phyloP scores from a whole-genome alignment of 1,284 basidiomycete genomes.

The Anthracocystis panici-leucophaei region DNA sequence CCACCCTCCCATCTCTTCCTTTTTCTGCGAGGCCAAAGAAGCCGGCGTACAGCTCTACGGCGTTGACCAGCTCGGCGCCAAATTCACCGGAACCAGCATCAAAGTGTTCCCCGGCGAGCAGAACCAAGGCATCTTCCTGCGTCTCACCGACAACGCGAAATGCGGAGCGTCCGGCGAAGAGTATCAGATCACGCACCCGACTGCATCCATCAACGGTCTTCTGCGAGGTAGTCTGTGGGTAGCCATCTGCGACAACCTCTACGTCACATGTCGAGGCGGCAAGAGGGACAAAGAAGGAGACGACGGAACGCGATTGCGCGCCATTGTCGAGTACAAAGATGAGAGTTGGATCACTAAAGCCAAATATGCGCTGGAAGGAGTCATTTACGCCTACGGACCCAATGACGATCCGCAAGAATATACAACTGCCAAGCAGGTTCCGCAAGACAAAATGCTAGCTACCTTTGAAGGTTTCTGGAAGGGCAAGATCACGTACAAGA shows the following conservation, averaged over 20 bases:
- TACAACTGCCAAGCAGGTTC: conserved; percentile 91
- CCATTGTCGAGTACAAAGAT: conserved; percentile 94
- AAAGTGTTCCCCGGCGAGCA: conserved; percentile 75
- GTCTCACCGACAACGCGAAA: conserved; percentile 54
- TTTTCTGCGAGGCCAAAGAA: conserved; percentile 70
- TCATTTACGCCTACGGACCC: conserved; percentile 81
- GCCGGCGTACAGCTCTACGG: conserved; percentile 62
- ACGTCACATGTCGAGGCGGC: conserved; percentile 83
- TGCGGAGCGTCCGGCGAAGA: conserved; percentile 59
- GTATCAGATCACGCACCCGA: conserved; percentile 84
- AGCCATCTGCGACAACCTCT: conserved; percentile 81
- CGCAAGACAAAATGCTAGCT: conserved; percentile 80
- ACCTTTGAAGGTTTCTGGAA: conserved; percentile 90
- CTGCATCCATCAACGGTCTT: conserved; percentile 90
- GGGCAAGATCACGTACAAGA: conserved; percentile 83
- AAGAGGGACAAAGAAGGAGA: conserved; percentile 70
- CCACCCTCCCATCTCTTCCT: conserved; percentile 94
- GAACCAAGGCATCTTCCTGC: conserved; percentile 80
- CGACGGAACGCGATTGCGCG: conserved; percentile 74
- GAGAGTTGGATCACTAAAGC: conserved; percentile 95
- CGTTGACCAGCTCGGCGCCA: conserved; percentile 89
- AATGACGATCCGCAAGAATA: conserved; percentile 76
- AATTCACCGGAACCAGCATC: conserved; percentile 64
- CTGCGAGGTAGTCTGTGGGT: conserved; percentile 90
- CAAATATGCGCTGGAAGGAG: conserved; percentile 87